Evolutionary conservation across 1,284 basidiomycete genomes (phyloP).

Genomic region (Ganoderma sinense): DNA sequence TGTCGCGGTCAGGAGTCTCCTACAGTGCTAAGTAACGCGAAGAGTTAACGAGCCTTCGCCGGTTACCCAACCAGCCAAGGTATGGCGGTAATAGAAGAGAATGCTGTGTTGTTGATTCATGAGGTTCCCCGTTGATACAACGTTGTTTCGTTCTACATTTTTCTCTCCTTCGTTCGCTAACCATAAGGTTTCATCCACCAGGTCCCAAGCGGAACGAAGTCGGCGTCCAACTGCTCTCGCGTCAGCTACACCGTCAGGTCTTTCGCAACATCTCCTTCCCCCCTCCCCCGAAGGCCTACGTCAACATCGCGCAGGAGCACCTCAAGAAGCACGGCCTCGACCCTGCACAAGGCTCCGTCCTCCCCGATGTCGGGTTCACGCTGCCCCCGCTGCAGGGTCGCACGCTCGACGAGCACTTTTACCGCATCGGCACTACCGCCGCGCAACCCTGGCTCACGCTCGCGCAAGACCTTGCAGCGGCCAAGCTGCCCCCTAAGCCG

Average conservation of each 20-base stretch:
- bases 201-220: constrained; percentile 80
- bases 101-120: too few species aligned
- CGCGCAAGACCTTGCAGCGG: constrained; percentile 68
- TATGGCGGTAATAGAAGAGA: too few species aligned
- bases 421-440: constrained; percentile 75
- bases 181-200: background rate
- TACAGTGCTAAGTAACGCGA: too few species aligned
- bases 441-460: constrained; percentile 87
- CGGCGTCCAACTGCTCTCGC: constrained; percentile 92
- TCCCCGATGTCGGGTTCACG: constrained; percentile 82
- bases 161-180: background rate
- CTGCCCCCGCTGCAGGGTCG: constrained; percentile 87
- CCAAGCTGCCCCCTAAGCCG: constrained; percentile 68
- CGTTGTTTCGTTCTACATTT: too few species aligned
- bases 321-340: constrained; percentile 83
- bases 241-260: constrained; percentile 81
- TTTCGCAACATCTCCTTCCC: constrained; percentile 81
- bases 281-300: constrained; percentile 63
- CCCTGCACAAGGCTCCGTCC: constrained; percentile 80
- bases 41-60: too few species aligned
- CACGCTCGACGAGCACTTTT: constrained; percentile 91
- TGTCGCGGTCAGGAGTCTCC: too few species aligned
- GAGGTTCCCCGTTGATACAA: too few species aligned
- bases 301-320: constrained; percentile 84
- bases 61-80: too few species aligned